Evolutionary conservation across 108 stramenopile genomes (phyloP).

Genomic region (Aureococcus anophagefferens): DNA sequence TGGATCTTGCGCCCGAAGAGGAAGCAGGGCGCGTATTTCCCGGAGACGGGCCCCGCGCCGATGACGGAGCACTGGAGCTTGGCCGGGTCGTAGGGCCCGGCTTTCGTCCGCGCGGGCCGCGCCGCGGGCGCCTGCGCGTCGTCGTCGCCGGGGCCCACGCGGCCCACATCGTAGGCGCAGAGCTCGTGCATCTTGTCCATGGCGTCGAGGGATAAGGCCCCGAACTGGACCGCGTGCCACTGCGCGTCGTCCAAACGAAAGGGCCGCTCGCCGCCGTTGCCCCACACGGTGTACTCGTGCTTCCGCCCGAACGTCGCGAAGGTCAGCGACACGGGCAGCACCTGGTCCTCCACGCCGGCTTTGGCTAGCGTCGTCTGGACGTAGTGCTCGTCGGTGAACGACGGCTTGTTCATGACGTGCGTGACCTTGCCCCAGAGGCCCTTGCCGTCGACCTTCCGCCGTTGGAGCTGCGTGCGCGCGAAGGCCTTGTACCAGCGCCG

Average conservation of each 20-base stretch:
- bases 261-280: not conserved
- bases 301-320: not conserved
- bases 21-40: not conserved
- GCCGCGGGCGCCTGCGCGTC: too few species aligned
- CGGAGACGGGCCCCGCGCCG: too few species aligned
- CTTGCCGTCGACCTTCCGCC: not conserved
- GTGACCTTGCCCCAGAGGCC: not conserved
- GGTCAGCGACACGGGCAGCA: not conserved
- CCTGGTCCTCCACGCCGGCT: not conserved
- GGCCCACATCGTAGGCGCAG: not conserved
- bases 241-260: not conserved
- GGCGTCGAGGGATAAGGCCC: not conserved
- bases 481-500: not conserved
- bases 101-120: not conserved
- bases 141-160: not conserved
- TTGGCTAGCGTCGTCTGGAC: not conserved
- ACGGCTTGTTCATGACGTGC: not conserved
- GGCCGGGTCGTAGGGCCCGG: not conserved
- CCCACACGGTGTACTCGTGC: not conserved
- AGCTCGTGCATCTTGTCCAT: not conserved
- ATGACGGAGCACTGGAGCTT: not conserved
- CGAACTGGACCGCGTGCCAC: conserved; percentile 1
- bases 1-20: not conserved
- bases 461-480: not conserved
- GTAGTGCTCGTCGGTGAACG: not conserved